Percentiles rank a stretch among this genome's conserved stretches.
Conservation (phyloP, 2,329 filamentous ascomycete species). For the Penicillium psychrosexuale region DNA sequence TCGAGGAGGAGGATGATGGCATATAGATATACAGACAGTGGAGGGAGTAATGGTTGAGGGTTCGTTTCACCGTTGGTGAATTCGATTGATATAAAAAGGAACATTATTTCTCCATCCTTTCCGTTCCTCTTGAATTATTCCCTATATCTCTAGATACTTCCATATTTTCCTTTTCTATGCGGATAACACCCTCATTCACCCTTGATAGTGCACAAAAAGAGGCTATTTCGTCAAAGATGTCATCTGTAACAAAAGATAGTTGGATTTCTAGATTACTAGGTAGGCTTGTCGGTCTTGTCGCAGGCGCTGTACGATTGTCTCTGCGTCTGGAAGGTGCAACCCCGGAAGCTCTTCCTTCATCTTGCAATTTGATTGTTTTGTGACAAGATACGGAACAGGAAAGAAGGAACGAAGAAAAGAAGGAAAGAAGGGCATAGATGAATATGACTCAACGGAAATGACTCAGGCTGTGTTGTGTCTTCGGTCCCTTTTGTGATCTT, state of each 20-base stretch:
- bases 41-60: not conserved
- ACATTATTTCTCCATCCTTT: too few species aligned
- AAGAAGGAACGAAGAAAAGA: not conserved
- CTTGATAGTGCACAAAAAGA: too few species aligned
- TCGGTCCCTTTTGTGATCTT: not conserved
- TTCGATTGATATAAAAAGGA: not conserved
- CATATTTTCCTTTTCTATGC: too few species aligned
- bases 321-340: slow-evolving; percentile 10
- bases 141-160: too few species aligned
- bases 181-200: too few species aligned
- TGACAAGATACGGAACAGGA: too few species aligned
- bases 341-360: not conserved
- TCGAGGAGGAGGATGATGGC: not conserved
- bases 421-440: not conserved
- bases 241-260: slow-evolving; percentile 12
- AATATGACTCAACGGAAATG: not conserved
- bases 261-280: slow-evolving; percentile 20
- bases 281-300: slow-evolving; percentile 21
- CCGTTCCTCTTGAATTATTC: too few species aligned
- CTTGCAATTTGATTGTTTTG: not conserved
- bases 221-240: slow-evolving; percentile 8
- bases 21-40: not conserved
- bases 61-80: not conserved
- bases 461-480: not conserved
- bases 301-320: slow-evolving; percentile 18